Percentiles rank a stretch among this genome's conserved stretches.
These are phyloP conservation scores for Saururus chinensis DNA, from an alignment of 164 flowering plant genomes.

Conservation along the genomic window DNA sequence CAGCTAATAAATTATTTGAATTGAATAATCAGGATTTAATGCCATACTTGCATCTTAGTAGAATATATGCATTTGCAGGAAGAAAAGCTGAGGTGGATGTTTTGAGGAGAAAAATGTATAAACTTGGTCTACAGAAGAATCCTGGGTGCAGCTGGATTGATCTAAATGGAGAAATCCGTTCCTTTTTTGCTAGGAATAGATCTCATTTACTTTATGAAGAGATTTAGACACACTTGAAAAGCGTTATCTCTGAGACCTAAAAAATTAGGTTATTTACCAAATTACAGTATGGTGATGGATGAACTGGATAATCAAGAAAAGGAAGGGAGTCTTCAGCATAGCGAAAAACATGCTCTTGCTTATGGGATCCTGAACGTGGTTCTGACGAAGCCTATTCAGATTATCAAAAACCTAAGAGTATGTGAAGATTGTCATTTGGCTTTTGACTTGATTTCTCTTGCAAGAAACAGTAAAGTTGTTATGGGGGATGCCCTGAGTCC, in stretches of 20 bases:
- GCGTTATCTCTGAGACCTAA: constrained; percentile 1
- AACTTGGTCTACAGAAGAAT: neutral
- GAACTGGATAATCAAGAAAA: constrained; percentile 22
- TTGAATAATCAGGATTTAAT: constrained; percentile 1
- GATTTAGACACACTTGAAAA: constrained; percentile 2
- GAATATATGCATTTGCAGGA: constrained; percentile 3
- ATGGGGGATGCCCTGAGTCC: constrained; percentile 7
- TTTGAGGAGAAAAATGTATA: constrained; percentile 4
- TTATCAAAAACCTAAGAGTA: constrained; percentile 5
- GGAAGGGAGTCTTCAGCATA: constrained; percentile 58
- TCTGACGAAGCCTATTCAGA: constrained; percentile 20
- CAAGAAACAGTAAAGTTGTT: neutral
- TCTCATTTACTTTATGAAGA: neutral
- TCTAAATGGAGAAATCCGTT: neutral
- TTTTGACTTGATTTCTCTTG: constrained; percentile 3
- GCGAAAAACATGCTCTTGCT: constrained; percentile 74
- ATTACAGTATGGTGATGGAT: constrained; percentile 7
- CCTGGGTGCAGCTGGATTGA: constrained; percentile 12
- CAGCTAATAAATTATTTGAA: constrained; percentile 4
- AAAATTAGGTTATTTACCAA: constrained; percentile 24
- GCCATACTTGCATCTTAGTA: constrained; percentile 8
- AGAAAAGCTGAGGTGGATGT: constrained; percentile 1
- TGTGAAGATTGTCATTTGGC: constrained; percentile 10
- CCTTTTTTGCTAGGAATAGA: neutral
- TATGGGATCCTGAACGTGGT: constrained; percentile 63